Percentiles rank a stretch among this genome's conserved stretches.
Conservation (phyloP, 31 red algal species). For the Endocladia muricata region DNA sequence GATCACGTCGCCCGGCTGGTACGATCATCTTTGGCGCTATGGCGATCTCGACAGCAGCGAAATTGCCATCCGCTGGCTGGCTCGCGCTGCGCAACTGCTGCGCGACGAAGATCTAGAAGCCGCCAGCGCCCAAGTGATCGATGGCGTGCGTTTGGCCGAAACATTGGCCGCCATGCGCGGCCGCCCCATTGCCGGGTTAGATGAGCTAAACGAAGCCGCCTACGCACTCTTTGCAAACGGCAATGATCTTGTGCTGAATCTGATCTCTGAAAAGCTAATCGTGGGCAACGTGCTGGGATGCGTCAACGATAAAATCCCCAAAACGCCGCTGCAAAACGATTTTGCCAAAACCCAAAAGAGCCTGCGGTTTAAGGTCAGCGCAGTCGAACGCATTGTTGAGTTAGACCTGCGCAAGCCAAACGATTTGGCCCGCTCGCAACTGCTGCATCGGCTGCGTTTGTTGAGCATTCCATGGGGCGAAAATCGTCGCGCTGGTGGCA, state of each 20-base stretch:
- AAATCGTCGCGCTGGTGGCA: not conserved
- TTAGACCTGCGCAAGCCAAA: not conserved
- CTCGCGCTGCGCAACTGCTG: too few species aligned
- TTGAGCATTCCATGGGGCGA: not conserved
- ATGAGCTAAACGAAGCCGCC: not conserved
- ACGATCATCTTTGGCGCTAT: too few species aligned
- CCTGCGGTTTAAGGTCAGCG: not conserved
- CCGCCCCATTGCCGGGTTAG: not conserved
- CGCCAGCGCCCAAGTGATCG: not conserved
- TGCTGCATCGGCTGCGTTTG: too few species aligned
- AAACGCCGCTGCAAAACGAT: not conserved
- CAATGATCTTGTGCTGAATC: not conserved
- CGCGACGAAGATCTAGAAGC: not conserved
- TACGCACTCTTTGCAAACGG: not conserved
- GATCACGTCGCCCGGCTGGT: too few species aligned
- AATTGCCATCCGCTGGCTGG: too few species aligned
- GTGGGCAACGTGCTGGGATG: not conserved
- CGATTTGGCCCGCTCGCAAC: too few species aligned
- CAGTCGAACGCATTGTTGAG: not conserved
- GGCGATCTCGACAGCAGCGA: too few species aligned
- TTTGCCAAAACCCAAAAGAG: not conserved
- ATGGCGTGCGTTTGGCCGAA: not conserved
- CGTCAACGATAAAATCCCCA: not conserved
- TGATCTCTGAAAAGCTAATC: not conserved
- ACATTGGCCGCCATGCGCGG: not conserved